Conservation (phyloP, 2,329 filamentous ascomycete genomes). For the Proliferodiscus dingleyae region DNA sequence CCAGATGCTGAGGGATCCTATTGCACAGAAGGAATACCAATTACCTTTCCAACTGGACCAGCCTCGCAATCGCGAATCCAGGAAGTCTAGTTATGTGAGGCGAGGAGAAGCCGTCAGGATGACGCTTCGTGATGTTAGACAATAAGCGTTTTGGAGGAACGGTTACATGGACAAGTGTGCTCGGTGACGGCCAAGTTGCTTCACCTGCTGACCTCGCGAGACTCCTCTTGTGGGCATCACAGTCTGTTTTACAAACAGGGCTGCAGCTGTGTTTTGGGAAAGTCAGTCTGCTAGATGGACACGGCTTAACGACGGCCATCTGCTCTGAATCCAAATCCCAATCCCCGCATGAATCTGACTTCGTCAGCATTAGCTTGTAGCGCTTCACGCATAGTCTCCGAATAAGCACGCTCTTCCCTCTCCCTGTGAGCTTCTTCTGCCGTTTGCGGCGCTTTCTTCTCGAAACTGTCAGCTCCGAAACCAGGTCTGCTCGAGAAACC, state of each 20-base stretch:
- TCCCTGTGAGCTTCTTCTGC: slow-evolving; percentile 47
- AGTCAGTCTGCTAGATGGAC: neutral
- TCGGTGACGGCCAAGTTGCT: neutral
- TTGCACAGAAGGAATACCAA: neutral
- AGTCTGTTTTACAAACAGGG: neutral
- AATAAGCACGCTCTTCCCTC: slow-evolving; percentile 55
- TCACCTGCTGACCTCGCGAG: neutral
- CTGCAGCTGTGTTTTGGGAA: neutral
- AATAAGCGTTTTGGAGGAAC: neutral
- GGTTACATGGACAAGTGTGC: neutral
- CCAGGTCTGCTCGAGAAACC: slow-evolving; percentile 52
- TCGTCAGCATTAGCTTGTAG: slow-evolving; percentile 76
- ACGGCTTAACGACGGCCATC: slow-evolving; percentile 2
- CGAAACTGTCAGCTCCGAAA: slow-evolving; percentile 48
- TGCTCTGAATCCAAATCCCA: slow-evolving; percentile 45
- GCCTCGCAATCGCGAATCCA: slow-evolving; percentile 2
- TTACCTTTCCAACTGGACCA: slow-evolving; percentile 1
- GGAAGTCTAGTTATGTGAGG: neutral
- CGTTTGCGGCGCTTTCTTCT: slow-evolving; percentile 32
- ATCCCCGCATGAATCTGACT: slow-evolving; percentile 64
- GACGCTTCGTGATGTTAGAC: neutral
- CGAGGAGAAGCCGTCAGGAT: slow-evolving; percentile 1
- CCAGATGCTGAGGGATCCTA: neutral
- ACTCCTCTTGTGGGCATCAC: neutral
- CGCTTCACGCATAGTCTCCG: slow-evolving; percentile 67